Evolutionary conservation across 805 yeast genomes (phyloP), one percentile per base, ranked within the genome.

Genomic region (Danielia reshetovae): DNA sequence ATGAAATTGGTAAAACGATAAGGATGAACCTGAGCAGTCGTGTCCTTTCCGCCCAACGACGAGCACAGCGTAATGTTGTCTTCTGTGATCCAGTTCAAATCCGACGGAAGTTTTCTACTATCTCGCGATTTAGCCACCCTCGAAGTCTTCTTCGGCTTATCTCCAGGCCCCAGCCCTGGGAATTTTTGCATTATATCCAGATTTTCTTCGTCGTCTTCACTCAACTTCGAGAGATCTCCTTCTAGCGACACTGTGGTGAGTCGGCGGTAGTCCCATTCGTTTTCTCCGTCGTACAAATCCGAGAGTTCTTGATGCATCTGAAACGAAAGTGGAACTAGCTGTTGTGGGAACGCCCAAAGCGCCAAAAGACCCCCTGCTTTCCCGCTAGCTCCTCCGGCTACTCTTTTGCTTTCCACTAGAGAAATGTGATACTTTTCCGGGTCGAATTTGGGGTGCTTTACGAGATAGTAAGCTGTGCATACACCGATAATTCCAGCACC

Each of bases 401-500:
- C 95, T 50, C 95, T 70, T 43, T 85, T 86, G 34, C 90, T 79
- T 59, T 90, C 98, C 10, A 93, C 55, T 13, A 90, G 74, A 5
- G 96, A 85, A 44, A 90, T 85, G 51, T 85, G 88, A 54, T 85
- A 79, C 38, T 76, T 80, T 21, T 68, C 65, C 0, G 85, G 77
- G 49, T 83, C 81, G 57, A 79, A 90, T 36, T 74, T 72, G 2
- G 95, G 90, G 57, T 90, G 97, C 38, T 74, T 74, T 2, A 93
- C 84, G 25, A 93, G 59, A 52, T 81, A 90, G 60, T 85, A 93
- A 1, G 97, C 97, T 1, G 93, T 85, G 55, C 96, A 86, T 6
- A 87, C 95, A 24, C 98, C 98, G 24, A 90, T 84, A 49, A 90
- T 90, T 15, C 98, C 98, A 0, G 96, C 97, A 16, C 96, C 96